Evolutionary conservation across 192 early-diverging fungal species (phyloP), one percentile per base, ranked within the genome.

Genomic region (Dissophora globulifera): DNA sequence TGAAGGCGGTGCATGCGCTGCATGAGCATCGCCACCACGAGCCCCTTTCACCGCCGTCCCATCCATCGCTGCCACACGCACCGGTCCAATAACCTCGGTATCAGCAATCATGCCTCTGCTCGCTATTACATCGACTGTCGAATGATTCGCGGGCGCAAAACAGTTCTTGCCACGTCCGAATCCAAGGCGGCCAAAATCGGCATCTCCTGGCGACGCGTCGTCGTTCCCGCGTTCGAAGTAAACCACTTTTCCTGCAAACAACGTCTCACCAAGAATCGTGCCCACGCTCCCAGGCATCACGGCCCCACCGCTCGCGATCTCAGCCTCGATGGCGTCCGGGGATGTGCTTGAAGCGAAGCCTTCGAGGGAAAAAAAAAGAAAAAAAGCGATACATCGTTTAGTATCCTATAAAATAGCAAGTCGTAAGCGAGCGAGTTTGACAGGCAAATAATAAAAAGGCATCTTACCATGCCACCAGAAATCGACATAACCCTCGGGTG

Each of bases 311-410:
- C 57, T 66, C 15, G 49, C 71, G 0, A 11, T 47, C 26, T 75
- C 71, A 1, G 48, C 50, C 15, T 53, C 62, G 9, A 75, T 42
- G 4, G 43, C 23, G 26, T 75, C 62, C 0, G 71, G 50, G 22
- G 71, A 17, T 19, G 71, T 75, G n/a, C 71, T 75, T 17, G 71
- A 75, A 0, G 62, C 59, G n/a, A 75, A 75, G 17, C 71, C 71
- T 75, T 4, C 9, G n/a, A 16, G 33, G 45, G 15, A 54, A 27
- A 54, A 30, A 13, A 55, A 59, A 40, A 26, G 35, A 0, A n/a
- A n/a, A n/a, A n/a, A n/a, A n/a, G n/a, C n/a, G n/a, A n/a, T n/a
- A n/a, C n/a, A n/a, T n/a, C n/a, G n/a, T n/a, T n/a, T n/a, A n/a
- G n/a, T n/a, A n/a, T n/a, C n/a, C n/a, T n/a, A n/a, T n/a, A n/a